A percentile compares a stretch with the other conserved stretches of the same genome.
Conservation (phyloP, 1,139 yeast genomes). For the Yamadazyma spencermartinsiae region DNA sequence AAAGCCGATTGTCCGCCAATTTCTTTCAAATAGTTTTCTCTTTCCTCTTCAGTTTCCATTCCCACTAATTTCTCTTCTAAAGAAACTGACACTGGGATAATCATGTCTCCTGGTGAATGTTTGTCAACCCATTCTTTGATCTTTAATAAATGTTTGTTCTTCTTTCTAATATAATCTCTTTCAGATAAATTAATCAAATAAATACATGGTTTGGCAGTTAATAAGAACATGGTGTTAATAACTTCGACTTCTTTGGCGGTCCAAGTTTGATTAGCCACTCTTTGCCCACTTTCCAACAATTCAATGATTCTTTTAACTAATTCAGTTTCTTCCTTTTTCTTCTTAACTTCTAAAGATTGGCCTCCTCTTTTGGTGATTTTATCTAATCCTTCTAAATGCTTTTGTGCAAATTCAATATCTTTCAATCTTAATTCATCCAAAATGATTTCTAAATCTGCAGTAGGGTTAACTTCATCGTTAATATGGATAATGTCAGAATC, state of each 20-base stretch:
- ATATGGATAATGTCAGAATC: conserved; percentile 98
- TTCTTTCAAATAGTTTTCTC: conserved; percentile 84
- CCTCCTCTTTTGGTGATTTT: conserved; percentile 93
- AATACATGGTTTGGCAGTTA: conserved; percentile 96
- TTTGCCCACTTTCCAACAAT: conserved; percentile 77
- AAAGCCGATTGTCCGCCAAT: conserved; percentile 83
- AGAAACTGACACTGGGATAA: conserved; percentile 91
- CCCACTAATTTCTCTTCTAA: conserved; percentile 91
- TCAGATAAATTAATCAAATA: conserved; percentile 93
- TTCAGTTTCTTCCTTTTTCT: conserved; percentile 87
- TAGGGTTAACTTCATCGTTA: conserved; percentile 97
- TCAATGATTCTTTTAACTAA: conserved; percentile 75
- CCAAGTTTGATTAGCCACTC: conserved; percentile 93
- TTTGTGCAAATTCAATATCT: conserved; percentile 92
- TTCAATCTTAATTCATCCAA: conserved; percentile 90
- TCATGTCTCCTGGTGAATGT: conserved; percentile 90
- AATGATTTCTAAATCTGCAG: conserved; percentile 91
- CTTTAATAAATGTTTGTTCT: conserved; percentile 88
- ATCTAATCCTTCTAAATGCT: conserved; percentile 84
- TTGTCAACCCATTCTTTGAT: conserved; percentile 97
- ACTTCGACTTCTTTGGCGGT: conserved; percentile 84
- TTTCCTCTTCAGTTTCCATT: conserved; percentile 89
- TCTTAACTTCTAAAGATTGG: conserved; percentile 92
- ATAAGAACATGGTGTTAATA: conserved; percentile 81
- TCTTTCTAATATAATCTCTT: conserved; percentile 92